Conservation (phyloP, 768 basidiomycete species). For the Clathrus columnatus region DNA sequence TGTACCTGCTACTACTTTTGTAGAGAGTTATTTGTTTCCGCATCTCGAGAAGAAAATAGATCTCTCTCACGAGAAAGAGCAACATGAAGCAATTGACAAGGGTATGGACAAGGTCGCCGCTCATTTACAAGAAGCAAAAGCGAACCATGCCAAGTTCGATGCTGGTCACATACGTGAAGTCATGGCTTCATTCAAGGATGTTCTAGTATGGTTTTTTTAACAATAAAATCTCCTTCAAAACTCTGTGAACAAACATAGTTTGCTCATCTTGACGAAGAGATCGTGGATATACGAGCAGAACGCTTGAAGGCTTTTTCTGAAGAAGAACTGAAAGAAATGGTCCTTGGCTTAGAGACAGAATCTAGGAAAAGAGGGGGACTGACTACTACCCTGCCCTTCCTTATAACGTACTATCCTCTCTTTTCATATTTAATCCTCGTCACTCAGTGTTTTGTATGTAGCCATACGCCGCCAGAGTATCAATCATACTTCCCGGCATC, state of each 20-base stretch:
- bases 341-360: constrained; percentile 22
- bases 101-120: constrained; percentile 21
- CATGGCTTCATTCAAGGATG: constrained; percentile 22
- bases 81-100: constrained; percentile 28
- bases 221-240: not conserved
- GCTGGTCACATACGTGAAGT: constrained; percentile 19
- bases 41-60: constrained; percentile 29
- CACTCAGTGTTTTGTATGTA: constrained; percentile 10
- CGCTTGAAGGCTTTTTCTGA: constrained; percentile 25
- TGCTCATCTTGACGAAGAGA: constrained; percentile 30
- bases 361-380: constrained; percentile 27
- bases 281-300: constrained; percentile 25
- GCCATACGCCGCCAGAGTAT: constrained; percentile 30
- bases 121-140: constrained; percentile 19
- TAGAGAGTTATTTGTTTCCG: constrained; percentile 28
- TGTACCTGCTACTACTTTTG: no score
- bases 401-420: constrained; percentile 24
- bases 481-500: constrained; percentile 27
- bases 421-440: not conserved
- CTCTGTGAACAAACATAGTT: constrained; percentile 15
- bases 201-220: constrained; percentile 21
- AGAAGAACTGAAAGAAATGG: constrained; percentile 22
- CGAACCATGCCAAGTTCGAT: constrained; percentile 25
- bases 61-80: constrained; percentile 27
- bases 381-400: constrained; percentile 27